phyloP scores from a whole-genome alignment of 345 rosid species.

The Acer campestre region DNA sequence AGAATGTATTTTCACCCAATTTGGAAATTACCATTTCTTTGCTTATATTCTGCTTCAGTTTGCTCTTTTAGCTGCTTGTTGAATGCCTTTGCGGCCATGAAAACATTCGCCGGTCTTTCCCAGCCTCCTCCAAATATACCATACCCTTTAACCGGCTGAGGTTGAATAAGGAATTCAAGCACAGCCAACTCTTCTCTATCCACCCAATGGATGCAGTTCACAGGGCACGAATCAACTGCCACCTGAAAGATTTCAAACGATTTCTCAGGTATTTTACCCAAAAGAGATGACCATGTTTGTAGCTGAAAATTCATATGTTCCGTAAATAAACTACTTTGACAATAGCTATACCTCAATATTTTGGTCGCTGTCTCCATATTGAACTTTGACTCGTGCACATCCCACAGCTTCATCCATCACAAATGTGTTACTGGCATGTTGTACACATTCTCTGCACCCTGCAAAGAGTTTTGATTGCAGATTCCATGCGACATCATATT shows the following conservation, averaged over 20 bases:
- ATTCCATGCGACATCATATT: neutral
- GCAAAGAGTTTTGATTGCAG: slow-evolving; percentile 8
- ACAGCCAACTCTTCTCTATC: slow-evolving; percentile 49
- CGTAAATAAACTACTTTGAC: neutral
- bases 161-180: slow-evolving; percentile 54
- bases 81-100: slow-evolving; percentile 55
- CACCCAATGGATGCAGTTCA: slow-evolving; percentile 69
- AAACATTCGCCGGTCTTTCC: slow-evolving; percentile 58
- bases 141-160: slow-evolving; percentile 47
- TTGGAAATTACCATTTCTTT: slow-evolving; percentile 20
- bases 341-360: slow-evolving; percentile 47
- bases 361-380: slow-evolving; percentile 49
- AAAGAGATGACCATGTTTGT: neutral
- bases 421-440: slow-evolving; percentile 61
- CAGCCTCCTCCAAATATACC: slow-evolving; percentile 69
- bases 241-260: slow-evolving; percentile 33
- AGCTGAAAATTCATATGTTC: neutral
- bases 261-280: neutral
- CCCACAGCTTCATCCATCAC: slow-evolving; percentile 49
- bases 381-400: slow-evolving; percentile 60
- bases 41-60: slow-evolving; percentile 19
- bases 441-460: slow-evolving; percentile 70
- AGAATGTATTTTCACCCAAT: neutral
- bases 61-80: slow-evolving; percentile 40
- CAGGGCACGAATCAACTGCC: slow-evolving; percentile 64